Evolutionary conservation across 768 basidiomycete genomes (phyloP), one percentile per base, ranked within the genome.

Genomic region (Tulasnella calospora): DNA sequence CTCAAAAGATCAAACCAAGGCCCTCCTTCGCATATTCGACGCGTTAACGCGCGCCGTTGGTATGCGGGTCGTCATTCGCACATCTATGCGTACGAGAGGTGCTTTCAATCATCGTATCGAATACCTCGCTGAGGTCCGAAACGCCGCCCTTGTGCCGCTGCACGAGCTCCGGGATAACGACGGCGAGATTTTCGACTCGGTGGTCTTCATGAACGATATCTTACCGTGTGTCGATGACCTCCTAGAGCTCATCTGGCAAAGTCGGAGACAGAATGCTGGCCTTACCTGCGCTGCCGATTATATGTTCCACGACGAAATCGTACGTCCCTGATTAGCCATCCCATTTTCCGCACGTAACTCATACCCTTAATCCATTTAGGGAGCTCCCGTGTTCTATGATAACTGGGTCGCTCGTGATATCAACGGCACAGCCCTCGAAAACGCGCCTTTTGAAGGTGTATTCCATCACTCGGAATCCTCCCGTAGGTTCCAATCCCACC

Each of bases 201-300:
- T 99, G 86, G 87, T 99, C 79, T 99, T 99, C 88, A 99, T 99
- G 96, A 99, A 99, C 89, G 98, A 99, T 84, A 92, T 99, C 85
- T 87, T 99, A 13, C 98, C 98, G 30, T 99, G 98, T 85, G 91
- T 98, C 47, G 98, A 99, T 84, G 98, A 99, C 85, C 85, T 99
- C 78, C 90, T 99, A 82, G 98, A 99, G 86, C 90, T 99, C 83
- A 96, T 99, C 83, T 98, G 92, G 92, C 98, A 99, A 85, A 91
- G 90, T 82, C 88, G 98, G 73, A 85, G 86, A 77, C 96, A 99
- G 85, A 99, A 98, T 84, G 98, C 98, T 1, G 97, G 96, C 21
- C 97, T 99, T 84, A 99, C 98, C 13, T 99, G 98, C 82, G 98
- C 97, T 0, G 91, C 96, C 0, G 97, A 99, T 83, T 99, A 99